Base-by-base conservation (phyloP, 1,284 basidiomycete genomes). In the Abortiporus biennis region DNA sequence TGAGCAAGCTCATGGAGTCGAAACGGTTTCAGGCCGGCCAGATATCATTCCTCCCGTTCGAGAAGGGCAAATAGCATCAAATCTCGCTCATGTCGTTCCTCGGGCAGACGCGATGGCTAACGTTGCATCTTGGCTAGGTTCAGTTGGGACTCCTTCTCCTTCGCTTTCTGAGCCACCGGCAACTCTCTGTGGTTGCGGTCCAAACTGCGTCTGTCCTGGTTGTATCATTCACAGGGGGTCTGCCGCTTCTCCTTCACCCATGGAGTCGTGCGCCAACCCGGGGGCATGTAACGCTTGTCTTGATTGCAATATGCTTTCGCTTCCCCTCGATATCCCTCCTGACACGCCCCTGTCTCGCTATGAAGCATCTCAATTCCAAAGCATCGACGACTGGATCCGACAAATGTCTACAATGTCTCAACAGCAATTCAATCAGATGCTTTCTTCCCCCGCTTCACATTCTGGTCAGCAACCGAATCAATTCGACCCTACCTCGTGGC, bases 141-240 rank as follows among this genome's bases (percentile, higher is more conserved):
- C 20, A 5, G 38, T 5, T 32, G 37, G 53, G 16, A 50, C 72
- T 6, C 74, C 76, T 6, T 79, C 85, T 56, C 76, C 80, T 15
- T 68, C 79, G 0, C 68, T 81, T 50, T 74, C 70, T 51, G 62
- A 16, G 75, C 76, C 3, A 55, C 80, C 13, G 76, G 77, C 1
- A 77, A 74, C 20, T 71, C 78, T 2, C 4, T 88, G 85, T 55
- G 80, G 76, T 9, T 88, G 85, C 54, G 83, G 84, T 17, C 59
- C 75, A 24, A 62, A 66, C 32, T 88, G 85, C 54, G 69, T 68
- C 15, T 88, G 85, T 57, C 83, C 82, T 0, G 84, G 83, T 22
- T 88, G 85, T 54, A 57, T 74, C 16, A 68, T 82, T 50, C 85
- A 88, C 54, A 77, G 80, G 12, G 74, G 77, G 44, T 83, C 78